Conservation (phyloP, 2,329 filamentous ascomycete genomes). For the Penicillium sp. region DNA sequence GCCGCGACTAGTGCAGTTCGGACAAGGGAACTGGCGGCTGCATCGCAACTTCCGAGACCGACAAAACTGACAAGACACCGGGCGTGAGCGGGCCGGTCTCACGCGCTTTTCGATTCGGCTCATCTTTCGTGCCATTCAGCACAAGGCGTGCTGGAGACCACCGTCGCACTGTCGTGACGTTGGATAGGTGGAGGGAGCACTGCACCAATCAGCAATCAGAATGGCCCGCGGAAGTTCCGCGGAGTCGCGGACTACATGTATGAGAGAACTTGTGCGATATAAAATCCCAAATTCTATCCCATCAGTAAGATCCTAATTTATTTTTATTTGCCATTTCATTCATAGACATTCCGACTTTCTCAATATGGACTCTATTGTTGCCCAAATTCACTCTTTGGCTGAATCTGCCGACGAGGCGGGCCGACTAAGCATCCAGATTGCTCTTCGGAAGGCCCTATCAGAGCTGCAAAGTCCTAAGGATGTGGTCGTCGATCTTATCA, state of each 20-base stretch:
- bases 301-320: not conserved
- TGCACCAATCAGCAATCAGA: conserved; percentile 10
- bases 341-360: not conserved
- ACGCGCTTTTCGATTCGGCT: conserved; percentile 7
- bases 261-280: not conserved
- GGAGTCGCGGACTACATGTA: conserved; percentile 2
- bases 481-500: conserved; percentile 13
- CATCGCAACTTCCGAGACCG: conserved; percentile 48
- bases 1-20: conserved; percentile 40
- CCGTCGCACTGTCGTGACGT: not conserved
- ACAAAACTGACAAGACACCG: conserved; percentile 36
- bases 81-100: conserved; percentile 18
- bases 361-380: conserved; percentile 18
- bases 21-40: conserved; percentile 49
- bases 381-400: conserved; percentile 18
- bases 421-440: conserved; percentile 15
- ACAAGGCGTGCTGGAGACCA: not conserved
- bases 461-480: conserved; percentile 21
- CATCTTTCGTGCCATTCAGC: conserved; percentile 2
- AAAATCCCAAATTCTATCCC: not conserved
- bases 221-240: conserved; percentile 15
- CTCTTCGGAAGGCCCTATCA: conserved; percentile 11
- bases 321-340: not conserved
- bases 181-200: not conserved
- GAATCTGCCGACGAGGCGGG: conserved; percentile 17